Evolutionary conservation across 2,329 filamentous ascomycete genomes (phyloP), one percentile per base, ranked within the genome.

Genomic region (Coccinonectria pachysandricola): DNA sequence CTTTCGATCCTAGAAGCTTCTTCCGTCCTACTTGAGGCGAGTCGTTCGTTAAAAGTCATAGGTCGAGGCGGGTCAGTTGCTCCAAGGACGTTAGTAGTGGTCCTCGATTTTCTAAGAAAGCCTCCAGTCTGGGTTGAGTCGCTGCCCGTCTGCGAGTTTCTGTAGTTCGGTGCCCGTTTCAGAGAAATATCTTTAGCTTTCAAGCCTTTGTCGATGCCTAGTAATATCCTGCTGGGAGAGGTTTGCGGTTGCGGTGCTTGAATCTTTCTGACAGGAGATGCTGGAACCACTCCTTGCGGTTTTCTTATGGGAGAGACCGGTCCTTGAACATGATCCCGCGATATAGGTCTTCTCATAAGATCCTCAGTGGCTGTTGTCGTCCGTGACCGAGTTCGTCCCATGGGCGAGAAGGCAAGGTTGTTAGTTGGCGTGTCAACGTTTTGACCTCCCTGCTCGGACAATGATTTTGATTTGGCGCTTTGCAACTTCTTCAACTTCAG

Each of bases 171-270:
- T 3, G 83, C 75, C 39, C 84, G 68, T 53, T 83, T 91, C 15
- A 96, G 59, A 3, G 87, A 95, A 16, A 96, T 67, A 43, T 95
- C 85, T 32, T 73, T 73, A 2, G 79, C 86, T 42, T 68, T 79
- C 18, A 87, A 60, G 1, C 85, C 86, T 50, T 93, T 92, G 55
- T 94, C 87, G 35, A 96, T 92, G 5, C 91, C 88, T 10, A 96
- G 54, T 11, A 85, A 56, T 9, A 91, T 71, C 34, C 87, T 69
- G 27, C 79, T 79, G 1, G 91, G 88, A 2, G 87, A 95, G 14
- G 68, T 73, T 18, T 75, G 76, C 9, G 71, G 60, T 2, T 63
- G 48, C 1, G 55, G 49, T 9, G 61, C 53, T 51, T 65, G 56
- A 42, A 62, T 40, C 59, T 73, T 53, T 58, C 67, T 78, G 4